Conservation (phyloP, 148 eudicot genomes). For the Pouteria glomerata region DNA sequence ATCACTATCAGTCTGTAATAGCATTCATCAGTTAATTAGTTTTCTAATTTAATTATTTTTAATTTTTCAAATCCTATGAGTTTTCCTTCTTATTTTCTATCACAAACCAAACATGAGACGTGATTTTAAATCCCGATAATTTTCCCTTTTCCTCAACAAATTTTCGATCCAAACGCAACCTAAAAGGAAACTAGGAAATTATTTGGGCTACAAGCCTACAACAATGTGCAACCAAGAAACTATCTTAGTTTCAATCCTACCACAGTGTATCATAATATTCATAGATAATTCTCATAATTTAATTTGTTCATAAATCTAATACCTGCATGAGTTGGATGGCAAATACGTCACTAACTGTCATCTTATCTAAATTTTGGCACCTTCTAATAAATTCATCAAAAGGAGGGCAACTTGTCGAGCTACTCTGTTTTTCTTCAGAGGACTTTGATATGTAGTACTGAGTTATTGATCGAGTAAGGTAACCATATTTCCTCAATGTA, state of each 20-base stretch:
- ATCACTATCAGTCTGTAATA: too few relatives aligned
- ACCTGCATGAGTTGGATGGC: slow-evolving; percentile 98
- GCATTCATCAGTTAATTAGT: too few relatives aligned
- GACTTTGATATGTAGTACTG: slow-evolving; percentile 41
- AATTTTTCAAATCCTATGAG: too few relatives aligned
- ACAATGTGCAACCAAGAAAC: background rate
- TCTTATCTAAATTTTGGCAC: slow-evolving; percentile 66
- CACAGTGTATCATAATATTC: background rate
- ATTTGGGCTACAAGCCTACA: background rate
- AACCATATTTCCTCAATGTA: slow-evolving; percentile 73
- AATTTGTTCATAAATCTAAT: slow-evolving; percentile 4
- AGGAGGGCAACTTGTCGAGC: slow-evolving; percentile 33
- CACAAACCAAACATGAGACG: too few relatives aligned
- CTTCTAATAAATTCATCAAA: slow-evolving; percentile 48
- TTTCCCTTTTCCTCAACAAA: too few relatives aligned
- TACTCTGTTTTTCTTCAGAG: slow-evolving; percentile 18
- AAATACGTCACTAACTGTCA: slow-evolving; percentile 91
- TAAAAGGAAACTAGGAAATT: background rate
- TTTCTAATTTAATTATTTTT: too few relatives aligned
- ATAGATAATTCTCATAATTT: background rate
- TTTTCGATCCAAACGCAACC: too few relatives aligned
- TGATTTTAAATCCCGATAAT: too few relatives aligned
- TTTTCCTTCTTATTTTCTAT: too few relatives aligned
- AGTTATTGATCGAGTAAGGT: slow-evolving; percentile 58
- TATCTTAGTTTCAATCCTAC: too few relatives aligned